phyloP scores from a whole-genome alignment of 495 filamentous ascomycete species.

The Lophium mytilinum region DNA sequence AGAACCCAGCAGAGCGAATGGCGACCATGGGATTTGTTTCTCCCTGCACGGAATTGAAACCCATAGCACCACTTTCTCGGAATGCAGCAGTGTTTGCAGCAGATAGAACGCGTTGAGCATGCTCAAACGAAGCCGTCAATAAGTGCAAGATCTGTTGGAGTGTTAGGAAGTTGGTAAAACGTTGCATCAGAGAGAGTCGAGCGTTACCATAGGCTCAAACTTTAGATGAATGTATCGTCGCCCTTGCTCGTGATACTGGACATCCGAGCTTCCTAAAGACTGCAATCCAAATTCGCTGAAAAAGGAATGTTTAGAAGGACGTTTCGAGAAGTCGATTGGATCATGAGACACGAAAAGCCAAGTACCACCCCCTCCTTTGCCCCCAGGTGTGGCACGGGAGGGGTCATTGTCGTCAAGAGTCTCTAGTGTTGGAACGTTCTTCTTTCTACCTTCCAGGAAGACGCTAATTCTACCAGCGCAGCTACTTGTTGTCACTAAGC shows the following conservation, averaged over 20 bases:
- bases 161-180: background rate
- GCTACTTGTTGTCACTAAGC: slow-evolving; percentile 82
- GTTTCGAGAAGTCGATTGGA: slow-evolving; percentile 41
- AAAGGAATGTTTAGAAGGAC: background rate
- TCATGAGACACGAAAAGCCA: slow-evolving; percentile 89
- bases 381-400: slow-evolving; percentile 42
- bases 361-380: slow-evolving; percentile 69
- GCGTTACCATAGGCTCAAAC: slow-evolving; percentile 81
- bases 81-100: slow-evolving; percentile 76
- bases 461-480: slow-evolving; percentile 79
- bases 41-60: slow-evolving; percentile 39
- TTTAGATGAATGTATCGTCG: slow-evolving; percentile 68
- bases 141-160: slow-evolving; percentile 75
- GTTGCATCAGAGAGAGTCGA: too few species aligned
- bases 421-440: slow-evolving; percentile 1
- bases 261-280: background rate
- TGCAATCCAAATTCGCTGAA: slow-evolving; percentile 9
- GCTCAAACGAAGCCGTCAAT: slow-evolving; percentile 58
- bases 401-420: background rate
- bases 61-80: slow-evolving; percentile 73
- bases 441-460: slow-evolving; percentile 70
- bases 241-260: slow-evolving; percentile 6
- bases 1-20: slow-evolving; percentile 69
- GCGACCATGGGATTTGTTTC: slow-evolving; percentile 57
- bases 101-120: slow-evolving; percentile 63